Base-by-base conservation (phyloP, 306 rosid genomes). In the Senna siamea region DNA sequence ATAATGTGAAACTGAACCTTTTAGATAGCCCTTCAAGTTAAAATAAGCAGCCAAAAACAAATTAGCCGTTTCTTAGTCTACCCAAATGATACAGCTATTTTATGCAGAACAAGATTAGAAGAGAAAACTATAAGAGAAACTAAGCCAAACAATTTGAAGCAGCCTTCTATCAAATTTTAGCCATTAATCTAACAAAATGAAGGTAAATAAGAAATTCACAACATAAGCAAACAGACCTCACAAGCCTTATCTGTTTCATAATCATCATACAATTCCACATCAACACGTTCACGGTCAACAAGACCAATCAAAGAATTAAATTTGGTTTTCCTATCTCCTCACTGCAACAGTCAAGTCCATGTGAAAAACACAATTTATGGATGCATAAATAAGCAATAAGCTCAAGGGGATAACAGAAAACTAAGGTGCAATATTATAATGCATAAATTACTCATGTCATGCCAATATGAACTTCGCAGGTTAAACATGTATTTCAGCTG, bases 231-330 rank as follows among this genome's bases (percentile, higher is more conserved):
- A 75, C 85, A 60, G 65, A 93, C 97, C 97, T 93, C 92, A 14
- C 98, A 94, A 76, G 97, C 96, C 80, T 93, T 93, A 9, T 57
- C 89, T 5, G 97, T 87, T 82, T 93, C 98, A 70, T 67, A 90
- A 86, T 93, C 98, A 81, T 91, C 98, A 20, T 93, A 91, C 17
- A 93, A 73, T 32, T 52, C 88, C 2, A 78, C 91, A 75, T 93
- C 98, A 74, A 93, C 85, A 41, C 98, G 96, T 17, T 93, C 92
- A 0, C 97, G 94, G 52, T 93, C 92, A 82, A 93, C 81, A 73
- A 93, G 94, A 74, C 97, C 98, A 76, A 93, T 93, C 98, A 91
- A 88, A 73, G 97, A 88, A 80, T 93, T 93, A 58, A 91, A 93
- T 81, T 89, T 89, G 85, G 87, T 89, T 85, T 80, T 93, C 73